These are phyloP conservation scores for Lepidopterella palustris DNA, from an alignment of 495 filamentous ascomycete species.

Conservation along the genomic window DNA sequence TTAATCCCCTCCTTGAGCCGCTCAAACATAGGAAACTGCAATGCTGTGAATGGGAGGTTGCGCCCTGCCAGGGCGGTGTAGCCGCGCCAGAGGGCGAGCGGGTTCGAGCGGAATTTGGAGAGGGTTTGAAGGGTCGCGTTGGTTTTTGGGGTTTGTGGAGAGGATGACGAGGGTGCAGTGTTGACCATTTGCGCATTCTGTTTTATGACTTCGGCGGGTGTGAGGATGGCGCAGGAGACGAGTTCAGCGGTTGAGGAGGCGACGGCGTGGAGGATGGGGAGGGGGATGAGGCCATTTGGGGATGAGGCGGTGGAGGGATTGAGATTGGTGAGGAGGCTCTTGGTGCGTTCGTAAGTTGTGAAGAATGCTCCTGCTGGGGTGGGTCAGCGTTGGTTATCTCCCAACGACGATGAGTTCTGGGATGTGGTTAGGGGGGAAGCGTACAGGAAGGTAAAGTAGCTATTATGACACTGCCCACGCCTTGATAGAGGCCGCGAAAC, in stretches of 20 bases:
- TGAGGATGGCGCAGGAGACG: constrained; percentile 77
- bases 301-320: constrained; percentile 36
- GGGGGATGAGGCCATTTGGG: constrained; percentile 43
- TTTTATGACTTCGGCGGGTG: constrained; percentile 86
- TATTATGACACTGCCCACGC: constrained; percentile 80
- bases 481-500: constrained; percentile 78
- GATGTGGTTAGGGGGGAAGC: constrained; percentile 7
- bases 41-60: constrained; percentile 78
- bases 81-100: constrained; percentile 64
- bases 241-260: constrained; percentile 71
- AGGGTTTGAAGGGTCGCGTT: constrained; percentile 51
- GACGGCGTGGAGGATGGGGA: constrained; percentile 58
- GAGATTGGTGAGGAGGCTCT: constrained; percentile 47
- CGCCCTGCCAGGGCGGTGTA: constrained; percentile 72
- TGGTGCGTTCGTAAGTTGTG: constrained; percentile 75
- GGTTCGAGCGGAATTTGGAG: constrained; percentile 47
- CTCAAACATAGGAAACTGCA: constrained; percentile 88
- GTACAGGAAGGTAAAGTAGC: constrained; percentile 78
- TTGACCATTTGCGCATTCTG: constrained; percentile 80
- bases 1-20: constrained; percentile 45
- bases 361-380: constrained; percentile 76
- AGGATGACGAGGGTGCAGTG: constrained; percentile 20
- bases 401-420: neutral
- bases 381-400: constrained; percentile 4
- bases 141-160: constrained; percentile 11